These are phyloP conservation scores for Arthrobotrys megalospora DNA, from an alignment of 2,329 filamentous ascomycete species.

Conservation along the genomic window DNA sequence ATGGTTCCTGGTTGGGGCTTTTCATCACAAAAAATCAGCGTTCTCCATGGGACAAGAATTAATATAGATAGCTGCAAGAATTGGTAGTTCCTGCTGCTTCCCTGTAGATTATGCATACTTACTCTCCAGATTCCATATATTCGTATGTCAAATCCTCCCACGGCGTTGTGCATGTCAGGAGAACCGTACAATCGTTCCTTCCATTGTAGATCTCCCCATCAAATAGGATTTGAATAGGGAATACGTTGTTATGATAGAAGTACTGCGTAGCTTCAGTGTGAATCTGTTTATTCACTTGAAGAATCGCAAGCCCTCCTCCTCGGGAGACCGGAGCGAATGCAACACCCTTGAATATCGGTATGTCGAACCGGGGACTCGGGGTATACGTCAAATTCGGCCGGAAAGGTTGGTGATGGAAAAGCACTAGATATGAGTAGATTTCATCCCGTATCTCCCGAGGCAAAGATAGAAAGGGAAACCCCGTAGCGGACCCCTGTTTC, in stretches of 20 bases:
- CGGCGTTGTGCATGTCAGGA: conserved; percentile 37
- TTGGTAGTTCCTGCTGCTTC: not conserved
- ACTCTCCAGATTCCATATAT: conserved; percentile 32
- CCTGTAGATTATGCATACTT: not conserved
- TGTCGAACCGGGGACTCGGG: conserved; percentile 4
- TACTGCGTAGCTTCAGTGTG: conserved; percentile 42
- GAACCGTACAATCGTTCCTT: conserved; percentile 20
- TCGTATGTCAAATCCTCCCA: conserved; percentile 50
- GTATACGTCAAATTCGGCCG: conserved; percentile 15
- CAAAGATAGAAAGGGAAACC: conserved; percentile 39
- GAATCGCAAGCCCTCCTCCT: conserved; percentile 29
- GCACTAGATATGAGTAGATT: conserved; percentile 48
- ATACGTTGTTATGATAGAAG: conserved; percentile 42
- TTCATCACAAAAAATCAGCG: not conserved
- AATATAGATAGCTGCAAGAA: not conserved
- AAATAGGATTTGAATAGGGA: conserved; percentile 46
- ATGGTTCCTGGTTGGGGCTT: conserved; percentile 26
- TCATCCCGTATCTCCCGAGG: conserved; percentile 54
- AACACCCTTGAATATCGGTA: conserved; percentile 34
- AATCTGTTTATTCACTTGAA: conserved; percentile 43
- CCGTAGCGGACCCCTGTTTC: conserved; percentile 11
- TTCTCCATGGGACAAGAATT: not conserved
- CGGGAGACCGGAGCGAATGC: conserved; percentile 18
- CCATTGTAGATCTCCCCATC: conserved; percentile 16
- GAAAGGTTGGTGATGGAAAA: conserved; percentile 43